Evolutionary conservation across 805 yeast species (phyloP), one percentile per base, ranked within the genome.

Genomic region (Candida dendrica): DNA sequence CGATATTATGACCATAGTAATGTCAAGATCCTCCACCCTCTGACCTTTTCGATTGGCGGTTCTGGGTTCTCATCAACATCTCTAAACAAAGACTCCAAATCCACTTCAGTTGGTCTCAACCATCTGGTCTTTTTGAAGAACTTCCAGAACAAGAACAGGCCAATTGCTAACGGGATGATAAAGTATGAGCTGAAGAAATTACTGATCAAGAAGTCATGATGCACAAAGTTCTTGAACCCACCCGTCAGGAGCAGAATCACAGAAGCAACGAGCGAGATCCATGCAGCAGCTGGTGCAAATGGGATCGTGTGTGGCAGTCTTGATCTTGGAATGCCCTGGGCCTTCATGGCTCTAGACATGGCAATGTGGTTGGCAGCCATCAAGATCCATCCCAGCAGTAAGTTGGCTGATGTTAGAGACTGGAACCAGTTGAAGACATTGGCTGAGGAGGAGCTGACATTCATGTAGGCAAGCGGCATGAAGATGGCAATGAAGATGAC

Each of bases 21-120:
- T 3, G 50, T 45, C 5, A 47, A 3, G 6, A 40, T 27, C 38
- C 43, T 44, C 50, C 50, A 47, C 2, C 50, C 50, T 39, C 40
- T 47, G 3, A 45, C 10, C 17, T 40, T 40, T 20, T 40, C 41
- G 2, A 38, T 35, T 29, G 50, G 50, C 4, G 48, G 54, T 38
- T 59, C 63, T 14, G 63, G 63, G 35, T 53, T 48, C 10, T 50
- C 55, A 22, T 41, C 48, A 27, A 53, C 56, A 42, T 60, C 64
- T 40, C 42, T 42, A 41, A 60, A 60, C 34, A 60, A 47, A 3
- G 54, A 32, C 27, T 39, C 50, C 18, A 74, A 60, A 54, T 73
- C 76, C 34, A 65, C 69, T 46, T 73, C 66, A 17, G 47, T 42
- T 1, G 71, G 57, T 38, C 52, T 56, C 43, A 64, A 50, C 37